Conservation (phyloP, 257 asterid species). For the Gardenia jasminoides region DNA sequence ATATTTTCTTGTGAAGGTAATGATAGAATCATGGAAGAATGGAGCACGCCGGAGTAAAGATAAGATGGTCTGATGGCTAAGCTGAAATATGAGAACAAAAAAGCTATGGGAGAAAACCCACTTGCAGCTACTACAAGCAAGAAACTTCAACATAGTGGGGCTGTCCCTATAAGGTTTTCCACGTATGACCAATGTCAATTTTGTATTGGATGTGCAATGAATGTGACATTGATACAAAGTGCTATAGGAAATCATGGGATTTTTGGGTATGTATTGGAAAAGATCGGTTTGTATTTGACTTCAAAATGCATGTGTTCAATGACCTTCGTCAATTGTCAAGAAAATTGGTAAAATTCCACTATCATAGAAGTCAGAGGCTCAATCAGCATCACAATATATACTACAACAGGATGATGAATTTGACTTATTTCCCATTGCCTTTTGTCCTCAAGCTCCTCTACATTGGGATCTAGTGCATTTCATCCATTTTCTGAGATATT, state of each 20-base stretch:
- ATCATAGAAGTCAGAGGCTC: conserved; percentile 19
- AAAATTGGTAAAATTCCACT: conserved; percentile 23
- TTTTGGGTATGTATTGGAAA: conserved; percentile 26
- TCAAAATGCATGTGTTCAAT: conserved; percentile 35
- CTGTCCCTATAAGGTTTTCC: background rate
- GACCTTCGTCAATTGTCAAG: conserved; percentile 45
- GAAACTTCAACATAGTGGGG: conserved; percentile 17
- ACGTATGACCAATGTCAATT: background rate
- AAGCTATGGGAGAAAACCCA: conserved; percentile 38
- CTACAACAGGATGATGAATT: background rate
- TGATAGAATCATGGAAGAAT: conserved; percentile 33
- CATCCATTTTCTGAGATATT: background rate
- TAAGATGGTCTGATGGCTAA: conserved; percentile 35
- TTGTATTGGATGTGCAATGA: conserved; percentile 18
- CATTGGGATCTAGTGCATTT: background rate
- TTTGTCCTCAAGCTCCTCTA: background rate
- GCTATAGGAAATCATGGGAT: conserved; percentile 5
- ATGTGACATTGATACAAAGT: background rate
- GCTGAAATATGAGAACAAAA: conserved; percentile 22
- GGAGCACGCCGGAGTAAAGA: conserved; percentile 48
- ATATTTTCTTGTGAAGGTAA: conserved; percentile 26
- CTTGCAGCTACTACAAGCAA: conserved; percentile 31
- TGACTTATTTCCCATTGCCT: background rate
- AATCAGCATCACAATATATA: conserved; percentile 12
- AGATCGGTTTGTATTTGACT: conserved; percentile 38